Base-by-base conservation (phyloP, 345 rosid species). In the Microcos paniculata region DNA sequence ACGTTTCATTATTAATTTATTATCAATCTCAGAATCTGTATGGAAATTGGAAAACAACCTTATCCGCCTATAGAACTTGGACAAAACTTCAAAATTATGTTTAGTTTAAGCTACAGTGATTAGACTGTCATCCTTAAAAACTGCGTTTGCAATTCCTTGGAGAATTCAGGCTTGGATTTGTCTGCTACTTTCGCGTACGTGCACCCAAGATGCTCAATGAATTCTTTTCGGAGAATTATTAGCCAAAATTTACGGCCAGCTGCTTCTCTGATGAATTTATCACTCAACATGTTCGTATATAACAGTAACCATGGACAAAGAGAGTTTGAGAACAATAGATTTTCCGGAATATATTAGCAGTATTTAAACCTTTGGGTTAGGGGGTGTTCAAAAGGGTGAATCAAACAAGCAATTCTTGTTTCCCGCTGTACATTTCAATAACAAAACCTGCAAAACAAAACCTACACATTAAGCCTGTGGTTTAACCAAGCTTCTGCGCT, bases 361-460 rank as follows among this genome's bases (percentile, higher is more conserved):
- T 7, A 19, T 48, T 6, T 35, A 35, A 51, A 18, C 56, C 21
- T 18, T 18, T 6, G 18, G 9, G 56, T 18, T 6, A 51, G 23
- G 52, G 6, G 52, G 5, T 43, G 24, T n/a, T 2, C 7, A 19
- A 52, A 19, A 2, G 3, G 57, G 14, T 55, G 58, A 7, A 53
- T 2, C 58, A 8, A 7, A 1, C 6, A 51, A 6, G 9, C 18
- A 6, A 16, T 51, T 51, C 57, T 52, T 52, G 57, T n/a, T 18
- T 53, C 26, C 28, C 59, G 59, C 59, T 56, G 23, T 56, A 24
- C 61, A 56, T 56, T 56, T 56, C 31, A 55, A 21, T 45, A 38
- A 63, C 57, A 48, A 21, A 28, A 69, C 72, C 55, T 45, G 71
- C 38, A 45, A 43, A 35, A 43, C 43, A 69, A 19, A 46, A 66